Base-by-base conservation (phyloP, 108 stramenopile species). In the Nitzschia sp. region DNA sequence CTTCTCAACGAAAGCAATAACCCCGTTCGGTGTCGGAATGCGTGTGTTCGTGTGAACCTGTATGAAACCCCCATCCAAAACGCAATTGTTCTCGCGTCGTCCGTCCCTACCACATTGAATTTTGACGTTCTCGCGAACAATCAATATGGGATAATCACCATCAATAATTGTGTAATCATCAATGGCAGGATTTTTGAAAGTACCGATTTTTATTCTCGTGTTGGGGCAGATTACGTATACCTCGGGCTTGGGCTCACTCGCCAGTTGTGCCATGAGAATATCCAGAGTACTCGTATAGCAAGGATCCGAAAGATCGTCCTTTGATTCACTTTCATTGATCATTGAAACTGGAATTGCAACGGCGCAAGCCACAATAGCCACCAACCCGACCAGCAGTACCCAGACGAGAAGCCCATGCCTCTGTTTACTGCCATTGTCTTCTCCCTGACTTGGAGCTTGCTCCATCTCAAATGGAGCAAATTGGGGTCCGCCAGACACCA, bases 101-200 rank as follows among this genome's bases (percentile, higher is more conserved):
- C 67, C 67, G 30, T 68, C 67, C 27, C n/a, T 15, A 25, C 67
- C 67, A 28, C 67, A 68, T 42, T 57, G 67, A 36, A 68, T 28
- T 19, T n/a, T 42, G 3, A 34, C 34, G 45, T 68, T 68, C 9
- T n/a, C 23, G 2, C 38, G 24, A 1, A 57, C 19, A 2, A 68
- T 30, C 55, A 27, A 28, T 9, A 68, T 17, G 13, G 67, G 67
- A 25, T 42, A 42, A 21, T 68, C 67, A 24, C 67, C 67, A 56
- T 56, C n/a, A 1, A 23, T 26, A 42, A 45, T 31, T 19, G 8
- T 24, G 15, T 55, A 42, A 19, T 68, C 55, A 13, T 34, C 55
- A 6, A 5, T 8, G 23, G 23, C 42, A 28, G 67, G 54, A 45
- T 42, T 55, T 13, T 34, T 28, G 15, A 68, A 17, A 11, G 32